These are phyloP conservation scores for Hypsizygus ulmarius DNA, from an alignment of 1,284 basidiomycete species.

Conservation along the genomic window DNA sequence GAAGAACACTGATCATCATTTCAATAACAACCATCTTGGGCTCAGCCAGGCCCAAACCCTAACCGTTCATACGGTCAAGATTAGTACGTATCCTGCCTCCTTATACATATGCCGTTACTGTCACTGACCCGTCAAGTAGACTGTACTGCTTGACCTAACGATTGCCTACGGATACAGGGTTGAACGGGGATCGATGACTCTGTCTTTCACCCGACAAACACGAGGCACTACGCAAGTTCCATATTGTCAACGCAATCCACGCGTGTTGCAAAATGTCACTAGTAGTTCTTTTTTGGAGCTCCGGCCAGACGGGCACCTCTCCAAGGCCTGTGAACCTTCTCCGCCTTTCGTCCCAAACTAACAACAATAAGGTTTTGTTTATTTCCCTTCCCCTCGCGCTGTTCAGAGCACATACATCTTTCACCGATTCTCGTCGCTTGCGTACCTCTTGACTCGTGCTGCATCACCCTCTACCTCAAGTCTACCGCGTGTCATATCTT, in stretches of 20 bases:
- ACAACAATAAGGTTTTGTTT: constrained; percentile 35
- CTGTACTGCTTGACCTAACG: constrained; percentile 9
- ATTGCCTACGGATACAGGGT: constrained; percentile 6
- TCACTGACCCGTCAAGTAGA: constrained; percentile 8
- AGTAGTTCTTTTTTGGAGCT: constrained; percentile 27
- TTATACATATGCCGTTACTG: constrained; percentile 16
- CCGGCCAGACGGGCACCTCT: constrained; percentile 28
- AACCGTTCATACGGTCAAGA: constrained; percentile 16
- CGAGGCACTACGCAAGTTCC: constrained; percentile 41
- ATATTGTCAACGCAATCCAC: constrained; percentile 40
- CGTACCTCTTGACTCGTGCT: constrained; percentile 26
- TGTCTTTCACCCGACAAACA: constrained; percentile 28
- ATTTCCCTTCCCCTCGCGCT: constrained; percentile 18
- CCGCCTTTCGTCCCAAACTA: constrained; percentile 23
- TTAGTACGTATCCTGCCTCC: constrained; percentile 18
- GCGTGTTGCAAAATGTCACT: constrained; percentile 36
- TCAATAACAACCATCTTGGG: constrained; percentile 4
- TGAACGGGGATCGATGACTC: constrained; percentile 20
- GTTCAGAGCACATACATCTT: constrained; percentile 22
- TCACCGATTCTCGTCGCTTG: constrained; percentile 18
- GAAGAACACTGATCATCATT: constrained; percentile 27
- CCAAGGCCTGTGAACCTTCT: constrained; percentile 29
- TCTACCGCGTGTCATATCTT: constrained; percentile 41
- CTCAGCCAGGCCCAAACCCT: constrained; percentile 6
- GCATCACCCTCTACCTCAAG: constrained; percentile 36